These are phyloP conservation scores for Millerozyma acaciae DNA, from an alignment of 805 yeast species.

Conservation along the genomic window DNA sequence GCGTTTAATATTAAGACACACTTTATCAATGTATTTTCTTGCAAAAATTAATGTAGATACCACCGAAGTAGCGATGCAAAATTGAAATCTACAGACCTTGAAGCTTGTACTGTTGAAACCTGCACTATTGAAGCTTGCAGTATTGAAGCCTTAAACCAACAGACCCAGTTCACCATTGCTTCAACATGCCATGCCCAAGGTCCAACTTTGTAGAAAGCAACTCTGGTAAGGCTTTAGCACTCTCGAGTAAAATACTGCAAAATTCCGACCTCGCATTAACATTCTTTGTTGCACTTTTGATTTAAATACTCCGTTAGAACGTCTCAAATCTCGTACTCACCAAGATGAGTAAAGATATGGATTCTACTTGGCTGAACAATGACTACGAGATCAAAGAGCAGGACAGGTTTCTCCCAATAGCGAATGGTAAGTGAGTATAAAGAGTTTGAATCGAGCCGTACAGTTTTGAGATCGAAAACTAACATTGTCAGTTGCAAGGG, in stretches of 20 bases:
- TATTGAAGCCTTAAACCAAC: too few relatives aligned
- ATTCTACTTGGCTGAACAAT: conserved; percentile 18
- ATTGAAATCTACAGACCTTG: too few relatives aligned
- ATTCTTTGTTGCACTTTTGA: neutral
- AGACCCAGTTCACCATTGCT: too few relatives aligned
- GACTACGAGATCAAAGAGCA: conserved; percentile 44
- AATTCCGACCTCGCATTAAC: conserved; percentile 8
- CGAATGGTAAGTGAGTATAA: conserved; percentile 30
- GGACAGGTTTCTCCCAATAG: conserved; percentile 41
- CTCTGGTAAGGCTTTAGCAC: too few relatives aligned
- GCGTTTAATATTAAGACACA: too few relatives aligned
- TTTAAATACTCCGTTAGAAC: neutral
- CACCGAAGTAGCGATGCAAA: too few relatives aligned
- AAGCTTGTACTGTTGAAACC: too few relatives aligned
- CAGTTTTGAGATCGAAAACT: conserved; percentile 4
- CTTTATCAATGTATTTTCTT: too few relatives aligned
- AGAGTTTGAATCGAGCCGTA: neutral
- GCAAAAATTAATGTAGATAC: too few relatives aligned
- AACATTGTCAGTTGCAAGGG: conserved; percentile 48
- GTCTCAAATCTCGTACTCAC: neutral
- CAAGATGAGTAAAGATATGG: conserved; percentile 1
- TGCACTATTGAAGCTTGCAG: too few relatives aligned
- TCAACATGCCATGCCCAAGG: too few relatives aligned
- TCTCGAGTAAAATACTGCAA: conserved; percentile 1
- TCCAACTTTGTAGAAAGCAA: too few relatives aligned